A percentile compares a stretch with the other conserved stretches of the same genome.
Evolutionary conservation across 1,139 yeast genomes (phyloP).

Genomic region (Citeromyces hawaiiensis): DNA sequence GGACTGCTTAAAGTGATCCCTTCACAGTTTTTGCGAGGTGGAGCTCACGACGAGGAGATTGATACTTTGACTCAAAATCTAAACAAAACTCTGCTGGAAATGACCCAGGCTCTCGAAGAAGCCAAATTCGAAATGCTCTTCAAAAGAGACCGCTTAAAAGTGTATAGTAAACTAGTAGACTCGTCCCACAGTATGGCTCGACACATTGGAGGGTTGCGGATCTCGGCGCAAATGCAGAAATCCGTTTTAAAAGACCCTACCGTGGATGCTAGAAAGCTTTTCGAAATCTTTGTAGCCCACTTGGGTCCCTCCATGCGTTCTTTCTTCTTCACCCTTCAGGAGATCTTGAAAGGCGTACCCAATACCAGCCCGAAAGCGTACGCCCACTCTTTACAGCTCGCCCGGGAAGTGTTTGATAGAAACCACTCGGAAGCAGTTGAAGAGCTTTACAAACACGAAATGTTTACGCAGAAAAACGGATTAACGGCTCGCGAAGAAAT

Average conservation of each 20-base stretch:
- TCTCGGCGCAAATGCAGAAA: slow-evolving; percentile 59
- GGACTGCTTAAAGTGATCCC: slow-evolving; percentile 34
- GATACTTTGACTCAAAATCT: slow-evolving; percentile 22
- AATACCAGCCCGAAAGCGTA: slow-evolving; percentile 28
- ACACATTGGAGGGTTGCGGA: slow-evolving; percentile 46
- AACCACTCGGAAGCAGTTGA: slow-evolving; percentile 48
- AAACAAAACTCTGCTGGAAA: slow-evolving; percentile 23
- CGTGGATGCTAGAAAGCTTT: slow-evolving; percentile 27
- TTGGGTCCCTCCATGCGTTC: slow-evolving; percentile 67
- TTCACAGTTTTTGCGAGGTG: slow-evolving; percentile 40
- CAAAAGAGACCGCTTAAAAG: slow-evolving; percentile 38
- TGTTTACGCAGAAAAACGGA: slow-evolving; percentile 25
- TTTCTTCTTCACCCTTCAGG: slow-evolving; percentile 48
- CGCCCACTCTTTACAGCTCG: slow-evolving; percentile 33
- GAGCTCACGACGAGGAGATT: slow-evolving; percentile 26
- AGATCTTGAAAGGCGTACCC: slow-evolving; percentile 47
- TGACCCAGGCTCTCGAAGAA: slow-evolving; percentile 40
- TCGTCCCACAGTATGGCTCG: slow-evolving; percentile 40
- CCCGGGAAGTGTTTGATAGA: slow-evolving; percentile 37
- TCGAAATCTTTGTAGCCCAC: slow-evolving; percentile 50
- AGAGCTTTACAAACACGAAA: slow-evolving; percentile 43
- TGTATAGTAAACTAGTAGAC: slow-evolving; percentile 28
- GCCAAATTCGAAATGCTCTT: slow-evolving; percentile 43
- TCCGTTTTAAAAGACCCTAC: slow-evolving; percentile 20
- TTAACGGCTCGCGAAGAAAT: slow-evolving; percentile 62